Conservation (phyloP, 768 basidiomycete genomes). For the Phanerochaete sordida region DNA sequence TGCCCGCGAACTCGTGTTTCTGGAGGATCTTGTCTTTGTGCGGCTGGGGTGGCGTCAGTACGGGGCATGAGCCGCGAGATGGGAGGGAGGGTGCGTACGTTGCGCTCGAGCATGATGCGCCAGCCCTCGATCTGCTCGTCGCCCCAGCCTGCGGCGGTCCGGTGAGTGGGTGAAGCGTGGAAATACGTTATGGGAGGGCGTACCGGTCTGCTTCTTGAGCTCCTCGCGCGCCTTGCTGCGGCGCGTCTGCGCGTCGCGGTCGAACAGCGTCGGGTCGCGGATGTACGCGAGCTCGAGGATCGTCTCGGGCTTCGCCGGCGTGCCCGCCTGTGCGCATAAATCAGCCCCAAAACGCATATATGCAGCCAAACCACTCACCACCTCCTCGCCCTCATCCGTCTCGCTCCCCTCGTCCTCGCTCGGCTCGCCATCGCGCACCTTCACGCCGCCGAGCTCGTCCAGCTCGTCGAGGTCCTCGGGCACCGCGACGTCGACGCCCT, state of each 20-base stretch:
- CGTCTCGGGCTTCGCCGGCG: conserved; percentile 41
- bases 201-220: conserved; percentile 67
- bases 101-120: conserved; percentile 84
- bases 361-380: conserved; percentile 18
- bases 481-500: conserved; percentile 32
- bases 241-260: conserved; percentile 70
- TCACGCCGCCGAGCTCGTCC: conserved; percentile 42
- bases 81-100: conserved; percentile 48
- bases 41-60: conserved; percentile 38
- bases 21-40: conserved; percentile 70
- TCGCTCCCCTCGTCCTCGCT: conserved; percentile 31
- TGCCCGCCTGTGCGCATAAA: conserved; percentile 16
- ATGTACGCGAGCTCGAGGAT: conserved; percentile 78
- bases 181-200: conserved; percentile 11
- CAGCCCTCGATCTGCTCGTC: conserved; percentile 93
- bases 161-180: background rate
- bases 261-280: conserved; percentile 69
- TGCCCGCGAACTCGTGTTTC: conserved; percentile 77
- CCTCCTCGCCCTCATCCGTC: conserved; percentile 32
- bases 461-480: conserved; percentile 59
- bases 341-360: conserved; percentile 1
- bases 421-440: conserved; percentile 62
- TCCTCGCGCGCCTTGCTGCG: conserved; percentile 63
- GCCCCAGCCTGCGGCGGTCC: conserved; percentile 48
- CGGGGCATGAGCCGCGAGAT: background rate